Evolutionary conservation across 305 asterid species (phyloP).

Genomic region (Galium porrigens): DNA sequence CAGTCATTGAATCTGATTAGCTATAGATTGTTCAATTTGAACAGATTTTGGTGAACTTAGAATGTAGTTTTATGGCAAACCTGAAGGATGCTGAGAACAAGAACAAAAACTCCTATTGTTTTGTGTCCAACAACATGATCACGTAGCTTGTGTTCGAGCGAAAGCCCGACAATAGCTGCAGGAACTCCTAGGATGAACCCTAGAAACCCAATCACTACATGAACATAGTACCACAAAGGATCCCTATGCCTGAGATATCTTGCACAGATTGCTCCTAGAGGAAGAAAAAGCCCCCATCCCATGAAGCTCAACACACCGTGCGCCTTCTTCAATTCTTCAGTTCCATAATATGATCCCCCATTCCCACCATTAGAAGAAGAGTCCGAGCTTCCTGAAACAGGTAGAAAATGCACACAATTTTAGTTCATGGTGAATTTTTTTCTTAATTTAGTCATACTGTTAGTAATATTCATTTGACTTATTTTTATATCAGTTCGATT

Average conservation of each 20-base stretch:
- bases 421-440: too few species aligned
- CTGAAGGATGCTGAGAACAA: slow-evolving; percentile 59
- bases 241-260: slow-evolving; percentile 58
- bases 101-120: slow-evolving; percentile 67
- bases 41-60: too few species aligned
- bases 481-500: neutral
- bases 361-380: slow-evolving; percentile 20
- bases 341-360: neutral
- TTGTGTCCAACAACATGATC: slow-evolving; percentile 51
- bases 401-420: neutral
- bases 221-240: slow-evolving; percentile 62
- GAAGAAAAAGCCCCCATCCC: slow-evolving; percentile 76
- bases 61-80: slow-evolving; percentile 20
- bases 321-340: slow-evolving; percentile 37
- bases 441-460: too few species aligned
- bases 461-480: neutral
- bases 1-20: neutral
- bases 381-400: slow-evolving; percentile 32
- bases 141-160: slow-evolving; percentile 47
- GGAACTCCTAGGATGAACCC: slow-evolving; percentile 67
- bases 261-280: slow-evolving; percentile 60
- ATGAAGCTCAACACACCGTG: slow-evolving; percentile 61
- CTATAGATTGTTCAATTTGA: neutral
- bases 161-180: slow-evolving; percentile 50
- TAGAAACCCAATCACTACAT: slow-evolving; percentile 46